phyloP scores from a whole-genome alignment of 2,329 filamentous ascomycete genomes.

The Curvularia verruculosa region DNA sequence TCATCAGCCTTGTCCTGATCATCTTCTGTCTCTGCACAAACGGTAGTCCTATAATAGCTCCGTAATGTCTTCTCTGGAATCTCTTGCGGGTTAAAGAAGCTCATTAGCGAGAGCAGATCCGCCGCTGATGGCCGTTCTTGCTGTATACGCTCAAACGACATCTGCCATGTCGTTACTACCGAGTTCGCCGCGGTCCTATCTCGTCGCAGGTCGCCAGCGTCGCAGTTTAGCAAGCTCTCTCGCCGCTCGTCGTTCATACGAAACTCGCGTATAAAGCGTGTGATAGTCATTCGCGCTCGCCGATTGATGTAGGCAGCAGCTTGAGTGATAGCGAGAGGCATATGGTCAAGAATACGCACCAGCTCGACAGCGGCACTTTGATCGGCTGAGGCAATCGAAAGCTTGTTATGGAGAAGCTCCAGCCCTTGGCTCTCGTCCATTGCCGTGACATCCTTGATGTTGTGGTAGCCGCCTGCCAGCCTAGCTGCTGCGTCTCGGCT shows the following conservation, averaged over 20 bases:
- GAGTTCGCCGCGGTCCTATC: background rate
- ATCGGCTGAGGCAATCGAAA: background rate
- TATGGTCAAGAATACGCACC: background rate
- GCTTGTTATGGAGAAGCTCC: background rate
- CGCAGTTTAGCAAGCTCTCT: background rate
- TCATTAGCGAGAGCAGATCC: background rate
- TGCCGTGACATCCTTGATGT: background rate
- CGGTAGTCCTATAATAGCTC: background rate
- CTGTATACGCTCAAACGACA: background rate
- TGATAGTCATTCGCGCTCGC: background rate
- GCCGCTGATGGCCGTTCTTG: background rate
- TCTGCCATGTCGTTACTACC: background rate
- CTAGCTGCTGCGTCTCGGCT: conserved; percentile 13
- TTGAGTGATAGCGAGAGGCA: background rate
- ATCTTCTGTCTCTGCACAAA: background rate
- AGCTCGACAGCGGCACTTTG: background rate
- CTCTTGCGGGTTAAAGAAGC: background rate
- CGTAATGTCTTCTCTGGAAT: background rate
- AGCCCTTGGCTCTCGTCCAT: background rate
- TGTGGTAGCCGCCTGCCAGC: background rate
- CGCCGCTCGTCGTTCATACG: background rate
- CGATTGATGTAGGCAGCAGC: background rate
- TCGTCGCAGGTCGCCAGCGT: background rate
- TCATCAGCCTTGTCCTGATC: background rate
- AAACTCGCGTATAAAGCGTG: background rate